These are phyloP conservation scores for Quercus suber DNA, from an alignment of 306 rosid species.

Conservation along the genomic window DNA sequence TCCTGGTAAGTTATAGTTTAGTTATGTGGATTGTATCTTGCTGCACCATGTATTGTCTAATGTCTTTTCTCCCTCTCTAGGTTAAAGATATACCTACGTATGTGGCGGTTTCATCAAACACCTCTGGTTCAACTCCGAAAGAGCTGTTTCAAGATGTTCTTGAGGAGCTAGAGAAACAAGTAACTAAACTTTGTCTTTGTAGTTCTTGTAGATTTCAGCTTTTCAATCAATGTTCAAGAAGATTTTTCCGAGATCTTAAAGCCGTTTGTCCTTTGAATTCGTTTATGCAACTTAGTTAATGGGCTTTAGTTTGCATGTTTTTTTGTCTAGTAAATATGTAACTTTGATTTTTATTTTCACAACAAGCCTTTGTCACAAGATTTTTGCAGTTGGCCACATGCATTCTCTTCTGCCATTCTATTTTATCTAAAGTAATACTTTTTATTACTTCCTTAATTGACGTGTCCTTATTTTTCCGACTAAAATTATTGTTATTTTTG, in stretches of 20 bases:
- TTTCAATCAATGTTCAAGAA: neutral
- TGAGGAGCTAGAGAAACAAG: slow-evolving; percentile 87
- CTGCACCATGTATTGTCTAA: slow-evolving; percentile 16
- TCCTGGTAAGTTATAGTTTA: neutral
- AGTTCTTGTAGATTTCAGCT: slow-evolving; percentile 17
- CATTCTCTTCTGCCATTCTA: too few species aligned
- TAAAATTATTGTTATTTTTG: too few species aligned
- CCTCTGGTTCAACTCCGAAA: slow-evolving; percentile 86
- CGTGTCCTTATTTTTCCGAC: too few species aligned
- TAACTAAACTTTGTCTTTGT: slow-evolving; percentile 33
- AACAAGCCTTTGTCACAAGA: too few species aligned
- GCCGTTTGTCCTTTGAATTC: too few species aligned
- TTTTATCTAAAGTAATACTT: too few species aligned
- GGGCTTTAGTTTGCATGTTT: neutral
- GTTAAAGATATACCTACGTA: slow-evolving; percentile 77
- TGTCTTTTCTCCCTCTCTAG: slow-evolving; percentile 31
- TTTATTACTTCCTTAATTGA: too few species aligned
- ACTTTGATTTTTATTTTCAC: slow-evolving; percentile 1
- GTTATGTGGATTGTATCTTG: slow-evolving; percentile 10
- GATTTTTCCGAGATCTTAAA: neutral
- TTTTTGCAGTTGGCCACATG: too few species aligned
- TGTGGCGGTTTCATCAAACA: slow-evolving; percentile 74
- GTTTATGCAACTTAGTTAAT: too few species aligned
- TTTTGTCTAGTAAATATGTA: neutral
- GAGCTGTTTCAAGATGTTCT: slow-evolving; percentile 84